A percentile compares a stretch with the other conserved stretches of the same genome.
Conservation (phyloP, 2,329 filamentous ascomycete genomes). For the Ophiostoma tasmaniense region DNA sequence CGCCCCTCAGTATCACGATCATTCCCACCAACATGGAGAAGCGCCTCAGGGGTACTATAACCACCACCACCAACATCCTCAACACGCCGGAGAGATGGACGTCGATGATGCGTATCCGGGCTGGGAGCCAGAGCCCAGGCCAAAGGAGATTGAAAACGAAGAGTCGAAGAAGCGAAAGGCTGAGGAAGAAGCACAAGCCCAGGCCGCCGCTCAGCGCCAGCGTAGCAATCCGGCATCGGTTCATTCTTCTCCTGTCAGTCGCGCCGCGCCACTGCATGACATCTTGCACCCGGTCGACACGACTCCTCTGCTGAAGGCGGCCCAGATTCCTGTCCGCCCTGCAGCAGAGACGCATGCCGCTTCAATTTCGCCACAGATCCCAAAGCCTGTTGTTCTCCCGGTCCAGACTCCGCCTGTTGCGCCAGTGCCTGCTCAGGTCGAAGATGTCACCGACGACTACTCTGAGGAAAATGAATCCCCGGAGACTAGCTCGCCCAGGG, state of each 20-base stretch:
- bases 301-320: neutral
- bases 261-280: constrained; percentile 10
- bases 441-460: neutral
- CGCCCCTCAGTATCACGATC: neutral
- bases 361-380: neutral
- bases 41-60: neutral
- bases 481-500: neutral
- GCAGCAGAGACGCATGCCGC: neutral
- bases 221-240: neutral
- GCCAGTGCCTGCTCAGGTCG: neutral
- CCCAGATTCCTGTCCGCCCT: neutral
- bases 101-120: neutral
- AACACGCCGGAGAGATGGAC: neutral
- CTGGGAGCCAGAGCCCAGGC: neutral
- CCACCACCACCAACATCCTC: neutral
- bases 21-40: neutral
- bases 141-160: neutral
- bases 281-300: constrained; percentile 16
- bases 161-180: neutral
- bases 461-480: neutral
- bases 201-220: neutral
- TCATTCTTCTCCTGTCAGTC: neutral
- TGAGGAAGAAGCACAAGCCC: neutral
- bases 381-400: neutral
- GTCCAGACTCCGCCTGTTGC: neutral